phyloP scores from a whole-genome alignment of 306 rosid species.

The Lathyrus oleraceus region DNA sequence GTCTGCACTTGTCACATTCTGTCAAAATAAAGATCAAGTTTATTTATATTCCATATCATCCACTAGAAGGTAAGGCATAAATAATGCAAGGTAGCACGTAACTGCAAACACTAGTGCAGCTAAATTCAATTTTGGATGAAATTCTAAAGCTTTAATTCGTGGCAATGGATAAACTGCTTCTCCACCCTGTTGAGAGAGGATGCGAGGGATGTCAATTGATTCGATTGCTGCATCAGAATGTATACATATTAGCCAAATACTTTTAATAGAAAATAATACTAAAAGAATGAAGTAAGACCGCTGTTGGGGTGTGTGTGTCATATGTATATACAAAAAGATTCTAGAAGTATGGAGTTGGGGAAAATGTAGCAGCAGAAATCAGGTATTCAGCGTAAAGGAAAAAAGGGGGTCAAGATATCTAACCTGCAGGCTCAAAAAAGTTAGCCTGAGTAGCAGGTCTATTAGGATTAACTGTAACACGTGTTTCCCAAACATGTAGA shows the following conservation, averaged over 20 bases:
- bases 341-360: background rate
- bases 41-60: constrained; percentile 34
- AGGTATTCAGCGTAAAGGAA: constrained; percentile 3
- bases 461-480: constrained; percentile 77
- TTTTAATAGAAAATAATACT: constrained; percentile 17
- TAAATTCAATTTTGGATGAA: constrained; percentile 86
- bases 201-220: constrained; percentile 88
- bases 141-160: constrained; percentile 72
- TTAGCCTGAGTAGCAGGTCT: constrained; percentile 81
- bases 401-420: constrained; percentile 39
- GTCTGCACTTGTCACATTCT: constrained; percentile 75
- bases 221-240: constrained; percentile 70
- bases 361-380: constrained; percentile 28
- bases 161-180: constrained; percentile 95
- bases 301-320: background rate
- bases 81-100: constrained; percentile 47
- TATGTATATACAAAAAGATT: constrained; percentile 16
- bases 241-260: constrained; percentile 37
- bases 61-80: constrained; percentile 1
- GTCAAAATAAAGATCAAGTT: constrained; percentile 38
- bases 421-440: constrained; percentile 94
- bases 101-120: constrained; percentile 88
- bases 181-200: constrained; percentile 98
- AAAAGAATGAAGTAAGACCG: constrained; percentile 9
- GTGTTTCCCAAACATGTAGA: constrained; percentile 96